phyloP scores from a whole-genome alignment of 441 rosid genomes.

The Biscutella auriculata region DNA sequence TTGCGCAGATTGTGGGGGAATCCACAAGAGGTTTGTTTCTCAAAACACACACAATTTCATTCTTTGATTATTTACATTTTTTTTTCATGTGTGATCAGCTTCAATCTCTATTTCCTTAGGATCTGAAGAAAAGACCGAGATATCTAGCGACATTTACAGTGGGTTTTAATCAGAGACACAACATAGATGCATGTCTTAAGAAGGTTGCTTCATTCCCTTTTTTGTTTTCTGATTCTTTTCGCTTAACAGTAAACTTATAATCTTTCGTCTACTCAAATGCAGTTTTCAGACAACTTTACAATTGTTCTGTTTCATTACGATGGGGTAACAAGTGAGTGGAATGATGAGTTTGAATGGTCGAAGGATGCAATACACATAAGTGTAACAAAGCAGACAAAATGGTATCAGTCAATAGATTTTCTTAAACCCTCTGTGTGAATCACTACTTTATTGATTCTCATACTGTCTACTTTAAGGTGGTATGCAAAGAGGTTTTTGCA shows the following conservation, averaged over 20 bases:
- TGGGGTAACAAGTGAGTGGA: slow-evolving; percentile 79
- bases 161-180: slow-evolving; percentile 63
- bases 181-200: slow-evolving; percentile 70
- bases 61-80: not conserved
- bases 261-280: slow-evolving; percentile 7
- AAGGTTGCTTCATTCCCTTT: slow-evolving; percentile 40
- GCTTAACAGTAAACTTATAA: slow-evolving; percentile 6
- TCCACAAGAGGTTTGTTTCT: slow-evolving; percentile 58
- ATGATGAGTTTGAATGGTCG: slow-evolving; percentile 95
- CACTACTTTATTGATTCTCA: not conserved
- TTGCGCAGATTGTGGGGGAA: slow-evolving; percentile 77
- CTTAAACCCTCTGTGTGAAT: not conserved
- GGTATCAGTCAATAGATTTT: slow-evolving; percentile 27
- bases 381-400: slow-evolving; percentile 72
- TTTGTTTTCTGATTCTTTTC: not conserved
- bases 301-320: slow-evolving; percentile 92
- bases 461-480: slow-evolving; percentile 51
- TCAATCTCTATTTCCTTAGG: slow-evolving; percentile 35
- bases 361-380: slow-evolving; percentile 85
- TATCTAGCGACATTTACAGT: slow-evolving; percentile 94
- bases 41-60: not conserved
- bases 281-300: slow-evolving; percentile 85
- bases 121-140: slow-evolving; percentile 45
- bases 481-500: slow-evolving; percentile 98
- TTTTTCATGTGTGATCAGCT: slow-evolving; percentile 1